Conservation (phyloP, 768 basidiomycete genomes). For the Trametes sanguinea region DNA sequence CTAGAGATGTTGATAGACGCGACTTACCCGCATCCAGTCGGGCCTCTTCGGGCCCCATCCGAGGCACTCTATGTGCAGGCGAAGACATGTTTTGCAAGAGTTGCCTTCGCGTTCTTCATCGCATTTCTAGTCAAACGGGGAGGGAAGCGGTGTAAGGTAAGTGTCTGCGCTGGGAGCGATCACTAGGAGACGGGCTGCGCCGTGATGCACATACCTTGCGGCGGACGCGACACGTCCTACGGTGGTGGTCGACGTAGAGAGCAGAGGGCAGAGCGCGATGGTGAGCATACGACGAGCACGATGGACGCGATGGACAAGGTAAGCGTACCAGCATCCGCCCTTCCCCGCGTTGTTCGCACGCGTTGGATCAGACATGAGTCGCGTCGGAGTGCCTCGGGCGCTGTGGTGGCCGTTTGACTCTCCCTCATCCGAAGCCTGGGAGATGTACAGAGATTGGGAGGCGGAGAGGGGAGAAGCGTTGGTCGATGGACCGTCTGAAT, state of each 20-base stretch:
- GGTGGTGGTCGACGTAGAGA: constrained; percentile 4
- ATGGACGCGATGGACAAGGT: constrained; percentile 1
- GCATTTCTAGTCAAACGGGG: constrained; percentile 63
- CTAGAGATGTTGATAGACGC: constrained; percentile 30
- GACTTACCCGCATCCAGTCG: constrained; percentile 81
- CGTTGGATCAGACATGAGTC: constrained; percentile 34
- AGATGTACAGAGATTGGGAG: constrained; percentile 19
- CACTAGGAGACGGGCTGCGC: constrained; percentile 24
- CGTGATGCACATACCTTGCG: constrained; percentile 60
- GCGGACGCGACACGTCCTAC: constrained; percentile 81
- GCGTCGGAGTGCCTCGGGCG: constrained; percentile 51
- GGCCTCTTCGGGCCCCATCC: constrained; percentile 85
- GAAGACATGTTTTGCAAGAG: constrained; percentile 79
- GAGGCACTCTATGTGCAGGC: constrained; percentile 78
- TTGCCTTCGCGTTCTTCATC: constrained; percentile 79
- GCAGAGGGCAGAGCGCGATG: neutral
- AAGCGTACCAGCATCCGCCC: constrained; percentile 76
- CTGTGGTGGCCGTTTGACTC: constrained; percentile 23
- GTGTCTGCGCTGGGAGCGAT: constrained; percentile 1
- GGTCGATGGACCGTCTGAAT: constrained; percentile 21
- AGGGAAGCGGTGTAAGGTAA: neutral
- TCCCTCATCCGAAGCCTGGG: constrained; percentile 23
- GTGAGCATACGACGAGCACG: constrained; percentile 5
- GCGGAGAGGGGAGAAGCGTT: constrained; percentile 26
- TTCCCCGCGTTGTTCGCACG: constrained; percentile 54